Percentiles rank a stretch among this genome's conserved stretches.
Conservation (phyloP, 208 protist genomes). For the Histomonas meleagridis region DNA sequence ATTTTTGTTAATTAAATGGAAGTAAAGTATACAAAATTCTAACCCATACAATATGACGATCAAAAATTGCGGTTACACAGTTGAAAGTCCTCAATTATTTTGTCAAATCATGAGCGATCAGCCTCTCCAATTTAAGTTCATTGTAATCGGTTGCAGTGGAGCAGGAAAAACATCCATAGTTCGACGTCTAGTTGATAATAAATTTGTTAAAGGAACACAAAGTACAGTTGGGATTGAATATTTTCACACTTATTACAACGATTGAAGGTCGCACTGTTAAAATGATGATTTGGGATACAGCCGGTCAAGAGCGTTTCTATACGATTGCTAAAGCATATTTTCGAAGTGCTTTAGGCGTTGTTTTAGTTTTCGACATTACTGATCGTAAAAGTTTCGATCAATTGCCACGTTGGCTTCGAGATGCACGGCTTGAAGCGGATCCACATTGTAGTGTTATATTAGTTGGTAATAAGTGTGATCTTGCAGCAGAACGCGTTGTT, state of each 20-base stretch:
- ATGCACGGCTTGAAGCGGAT: conserved; percentile 15
- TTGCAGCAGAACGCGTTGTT: conserved; percentile 16
- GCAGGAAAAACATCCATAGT: conserved; percentile 16
- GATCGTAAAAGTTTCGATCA: conserved; percentile 31
- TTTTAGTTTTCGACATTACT: conserved; percentile 34
- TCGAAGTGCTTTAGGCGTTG: background rate
- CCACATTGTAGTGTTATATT: conserved; percentile 33
- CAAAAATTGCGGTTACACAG: no score
- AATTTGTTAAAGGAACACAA: conserved; percentile 28
- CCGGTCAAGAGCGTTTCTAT: conserved; percentile 28
- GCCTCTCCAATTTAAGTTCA: conserved; percentile 31
- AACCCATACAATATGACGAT: no score
- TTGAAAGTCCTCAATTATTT: no score
- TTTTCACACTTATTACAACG: conserved; percentile 36
- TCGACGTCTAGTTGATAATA: conserved; percentile 33
- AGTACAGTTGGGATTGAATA: conserved; percentile 31
- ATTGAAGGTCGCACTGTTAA: conserved; percentile 31
- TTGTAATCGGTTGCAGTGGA: conserved; percentile 12
- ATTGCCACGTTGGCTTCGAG: conserved; percentile 4
- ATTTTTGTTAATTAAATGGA: no score
- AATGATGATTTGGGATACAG: conserved; percentile 39
- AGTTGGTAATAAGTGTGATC: conserved; percentile 36
- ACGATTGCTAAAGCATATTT: conserved; percentile 36
- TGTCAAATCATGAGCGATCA: conserved; percentile 30
- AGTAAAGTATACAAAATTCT: no score